Conservation (phyloP, 2,329 filamentous ascomycete species). For the Diaporthe vaccinii region DNA sequence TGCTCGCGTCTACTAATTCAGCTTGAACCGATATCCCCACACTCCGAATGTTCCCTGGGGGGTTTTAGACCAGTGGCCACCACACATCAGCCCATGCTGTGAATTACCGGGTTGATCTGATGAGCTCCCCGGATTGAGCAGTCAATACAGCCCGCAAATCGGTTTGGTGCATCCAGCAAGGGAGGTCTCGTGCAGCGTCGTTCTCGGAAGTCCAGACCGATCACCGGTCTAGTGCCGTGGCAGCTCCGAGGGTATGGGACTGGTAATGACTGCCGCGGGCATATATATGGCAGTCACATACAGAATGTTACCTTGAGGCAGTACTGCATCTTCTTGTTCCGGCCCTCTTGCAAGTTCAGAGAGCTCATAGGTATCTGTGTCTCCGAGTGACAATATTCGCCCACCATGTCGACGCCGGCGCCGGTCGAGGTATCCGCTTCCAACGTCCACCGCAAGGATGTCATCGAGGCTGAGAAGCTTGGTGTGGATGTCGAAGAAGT, state of each 20-base stretch:
- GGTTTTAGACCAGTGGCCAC: slow-evolving; percentile 14
- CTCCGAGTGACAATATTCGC: slow-evolving; percentile 30
- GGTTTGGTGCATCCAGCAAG: not conserved
- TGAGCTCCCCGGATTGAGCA: slow-evolving; percentile 7
- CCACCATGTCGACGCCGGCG: slow-evolving; percentile 37
- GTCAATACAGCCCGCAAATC: not conserved
- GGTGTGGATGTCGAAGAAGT: slow-evolving; percentile 58
- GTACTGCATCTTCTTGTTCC: not conserved
- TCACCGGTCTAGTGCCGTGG: slow-evolving; percentile 10
- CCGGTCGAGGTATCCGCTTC: slow-evolving; percentile 30
- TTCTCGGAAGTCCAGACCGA: slow-evolving; percentile 34
- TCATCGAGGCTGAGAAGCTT: slow-evolving; percentile 49
- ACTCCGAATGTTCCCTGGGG: slow-evolving; percentile 1
- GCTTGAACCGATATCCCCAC: slow-evolving; percentile 24
- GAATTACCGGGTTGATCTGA: not conserved
- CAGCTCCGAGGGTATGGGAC: not conserved
- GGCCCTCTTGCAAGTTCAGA: not conserved
- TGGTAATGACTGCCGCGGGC: slow-evolving; percentile 5
- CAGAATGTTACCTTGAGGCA: not conserved
- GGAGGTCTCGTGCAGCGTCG: slow-evolving; percentile 21
- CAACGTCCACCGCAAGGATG: slow-evolving; percentile 46
- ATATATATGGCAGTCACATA: slow-evolving; percentile 34
- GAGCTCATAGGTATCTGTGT: not conserved
- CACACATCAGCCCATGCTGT: slow-evolving; percentile 1
- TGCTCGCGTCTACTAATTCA: slow-evolving; percentile 7